Base-by-base conservation (phyloP, 148 eudicot species). In the Limonium bicolor region DNA sequence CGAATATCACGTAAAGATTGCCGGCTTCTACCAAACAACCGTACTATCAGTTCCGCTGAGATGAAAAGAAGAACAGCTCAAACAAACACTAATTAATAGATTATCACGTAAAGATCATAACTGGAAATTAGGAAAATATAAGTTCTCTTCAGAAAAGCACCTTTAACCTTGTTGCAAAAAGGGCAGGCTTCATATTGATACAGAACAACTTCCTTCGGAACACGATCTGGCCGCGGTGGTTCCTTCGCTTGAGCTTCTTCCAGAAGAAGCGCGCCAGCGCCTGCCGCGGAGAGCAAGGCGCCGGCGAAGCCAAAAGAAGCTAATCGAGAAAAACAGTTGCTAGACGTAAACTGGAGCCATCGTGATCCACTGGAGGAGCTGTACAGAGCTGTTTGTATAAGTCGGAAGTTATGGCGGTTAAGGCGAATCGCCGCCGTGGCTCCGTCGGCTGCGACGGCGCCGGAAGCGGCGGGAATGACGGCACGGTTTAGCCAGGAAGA, bases 161-260 rank as follows among this genome's bases (percentile, higher is more conserved):
- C 95, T 78, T 78, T 90, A 37, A 90, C 85, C 58, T 90, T 90
- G 64, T 90, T 90, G 48, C 99, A 90, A 53, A 90, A 90, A 29
- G 99, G 99, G 56, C 99, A 90, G 46, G 93, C 99, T 67, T 90
- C 85, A 52, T 84, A 90, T 68, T 90, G 97, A 36, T 90, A 90
- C 4, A 90, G 77, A 32, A 80, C 93, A 17, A 90, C 84, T 5
- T 84, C 93, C 0, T 61, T 70, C 1, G 76, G 70, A 10, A 49
- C 42, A 1, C 57, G 50, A 49, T 60, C 62, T 27, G 60, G n/a
- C 13, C 56, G 21, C 6, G 50, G 55, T 18, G 33, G 41, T 42
- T 70, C 70, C 44, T 70, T 70, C 0, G 75, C 75, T 28, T 60
- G 45, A 14, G 46, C 75, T 31, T 64, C 66, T 22, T 59, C 30